Evolutionary conservation across 805 yeast species (phyloP), one percentile per base, ranked within the genome.

Genomic region (Isabelozyma heimii): DNA sequence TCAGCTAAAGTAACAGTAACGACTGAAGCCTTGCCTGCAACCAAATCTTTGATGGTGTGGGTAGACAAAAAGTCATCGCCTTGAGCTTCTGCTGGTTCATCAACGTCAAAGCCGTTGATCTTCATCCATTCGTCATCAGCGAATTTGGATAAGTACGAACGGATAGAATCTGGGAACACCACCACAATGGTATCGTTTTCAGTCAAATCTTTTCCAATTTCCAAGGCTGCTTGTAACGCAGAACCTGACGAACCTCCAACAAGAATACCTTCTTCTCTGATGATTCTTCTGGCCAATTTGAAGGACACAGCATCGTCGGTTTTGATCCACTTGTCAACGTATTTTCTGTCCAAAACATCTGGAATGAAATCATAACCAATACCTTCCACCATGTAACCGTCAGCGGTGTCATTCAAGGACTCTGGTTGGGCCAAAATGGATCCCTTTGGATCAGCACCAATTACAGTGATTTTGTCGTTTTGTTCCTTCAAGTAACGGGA

Each of bases 61-160:
- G 56, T 53, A 37, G 62, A 47, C 59, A 76, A 67, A 57, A 72
- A 63, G 44, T 67, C 69, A 52, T 74, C 79, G 17, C 78, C 68
- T 54, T 76, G 76, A 16, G 73, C 60, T 41, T 69, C 61, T 10
- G 67, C 65, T 47, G 78, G 66, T 47, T 76, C 72, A 54, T 82
- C 88, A 55, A 85, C 80, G 51, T 67, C 66, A 61, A 89, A 84
- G 2, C 87, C 87, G 64, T 89, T 87, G 58, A 81, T 81, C 64
- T 78, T 80, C 87, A 89, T 83, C 96, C 96, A 89, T 69, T 88
- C 95, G 60, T 89, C 95, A 65, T 89, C 95, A 37, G 88, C 92
- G 62, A 89, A 89, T 72, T 89, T 89, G 54, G 94, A 83, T 69
- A 89, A 77, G 72, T 89, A 89, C 3, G 95, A 88, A 75, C 96